A percentile compares a stretch with the other conserved stretches of the same genome.
phyloP scores from a whole-genome alignment of 2,329 filamentous ascomycete species.

The Epicoccum sorghinum region DNA sequence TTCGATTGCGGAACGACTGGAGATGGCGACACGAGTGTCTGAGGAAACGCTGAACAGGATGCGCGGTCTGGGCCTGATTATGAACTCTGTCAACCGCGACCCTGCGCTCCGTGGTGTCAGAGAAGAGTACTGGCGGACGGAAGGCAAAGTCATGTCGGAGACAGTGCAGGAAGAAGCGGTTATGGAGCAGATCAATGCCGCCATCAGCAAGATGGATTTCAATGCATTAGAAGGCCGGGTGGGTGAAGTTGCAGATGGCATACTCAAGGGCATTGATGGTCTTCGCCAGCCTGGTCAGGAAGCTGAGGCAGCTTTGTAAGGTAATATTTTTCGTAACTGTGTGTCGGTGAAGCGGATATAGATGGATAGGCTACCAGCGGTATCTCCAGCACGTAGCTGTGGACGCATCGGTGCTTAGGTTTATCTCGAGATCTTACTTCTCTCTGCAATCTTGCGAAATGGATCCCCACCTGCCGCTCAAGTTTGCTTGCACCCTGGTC shows the following conservation, averaged over 20 bases:
- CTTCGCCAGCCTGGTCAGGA: conserved; percentile 16
- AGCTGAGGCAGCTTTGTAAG: conserved; percentile 10
- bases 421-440: conserved; percentile 9
- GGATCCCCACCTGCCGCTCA: conserved; percentile 21
- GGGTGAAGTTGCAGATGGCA: conserved; percentile 53
- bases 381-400: conserved; percentile 15
- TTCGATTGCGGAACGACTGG: conserved; percentile 69
- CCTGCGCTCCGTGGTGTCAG: conserved; percentile 68
- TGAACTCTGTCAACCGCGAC: conserved; percentile 81
- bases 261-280: conserved; percentile 41
- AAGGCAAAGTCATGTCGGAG: conserved; percentile 73
- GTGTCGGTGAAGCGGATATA: conserved; percentile 28
- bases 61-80: conserved; percentile 73
- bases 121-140: conserved; percentile 79
- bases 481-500: conserved; percentile 20
- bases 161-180: conserved; percentile 82
- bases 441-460: conserved; percentile 19
- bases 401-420: conserved; percentile 11
- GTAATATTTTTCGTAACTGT: background rate
- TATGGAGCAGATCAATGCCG: conserved; percentile 71
- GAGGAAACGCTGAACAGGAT: conserved; percentile 69
- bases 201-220: conserved; percentile 69
- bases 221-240: conserved; percentile 66
- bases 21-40: conserved; percentile 62
- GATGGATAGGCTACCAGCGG: conserved; percentile 33